These are phyloP conservation scores for Rhodotorula graminis DNA, from an alignment of 768 basidiomycete genomes.

Conservation along the genomic window DNA sequence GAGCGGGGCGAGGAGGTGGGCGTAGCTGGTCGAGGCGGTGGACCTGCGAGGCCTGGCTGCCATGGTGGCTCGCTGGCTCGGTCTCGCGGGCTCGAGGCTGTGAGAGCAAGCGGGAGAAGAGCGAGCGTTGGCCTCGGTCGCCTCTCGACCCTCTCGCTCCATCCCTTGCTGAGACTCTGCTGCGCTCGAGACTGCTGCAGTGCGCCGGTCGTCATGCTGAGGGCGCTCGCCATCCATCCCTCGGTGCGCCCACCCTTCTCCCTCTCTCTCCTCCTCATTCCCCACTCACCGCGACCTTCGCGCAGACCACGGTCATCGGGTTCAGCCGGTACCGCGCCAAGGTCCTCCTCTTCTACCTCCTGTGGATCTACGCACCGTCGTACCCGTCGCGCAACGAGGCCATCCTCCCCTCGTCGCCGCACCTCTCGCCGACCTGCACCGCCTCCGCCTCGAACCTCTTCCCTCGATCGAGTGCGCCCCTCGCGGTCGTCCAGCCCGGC, in stretches of 20 bases:
- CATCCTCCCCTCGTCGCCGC: too few species aligned
- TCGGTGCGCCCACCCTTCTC: too few species aligned
- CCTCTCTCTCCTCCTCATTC: too few species aligned
- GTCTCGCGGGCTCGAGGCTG: background rate
- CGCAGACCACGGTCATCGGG: too few species aligned
- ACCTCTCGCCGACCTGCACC: background rate
- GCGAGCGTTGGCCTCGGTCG: too few species aligned
- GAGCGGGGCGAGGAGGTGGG: background rate
- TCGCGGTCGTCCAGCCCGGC: too few species aligned
- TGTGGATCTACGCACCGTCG: background rate
- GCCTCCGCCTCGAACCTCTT: background rate
- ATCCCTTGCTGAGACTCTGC: too few species aligned
- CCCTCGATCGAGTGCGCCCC: background rate
- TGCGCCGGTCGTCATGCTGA: too few species aligned
- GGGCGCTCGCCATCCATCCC: too few species aligned
- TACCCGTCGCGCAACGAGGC: background rate
- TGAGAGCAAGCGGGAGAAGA: background rate
- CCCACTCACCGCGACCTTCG: background rate
- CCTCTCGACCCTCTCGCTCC: too few species aligned
- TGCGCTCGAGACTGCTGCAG: too few species aligned
- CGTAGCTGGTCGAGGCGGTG: background rate
- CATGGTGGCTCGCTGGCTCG: background rate
- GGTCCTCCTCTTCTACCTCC: slow-evolving; percentile 4
- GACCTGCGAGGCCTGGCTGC: background rate
- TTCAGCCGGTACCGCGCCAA: background rate